Evolutionary conservation across 768 basidiomycete genomes (phyloP).

Genomic region (Mycena vulgaris): DNA sequence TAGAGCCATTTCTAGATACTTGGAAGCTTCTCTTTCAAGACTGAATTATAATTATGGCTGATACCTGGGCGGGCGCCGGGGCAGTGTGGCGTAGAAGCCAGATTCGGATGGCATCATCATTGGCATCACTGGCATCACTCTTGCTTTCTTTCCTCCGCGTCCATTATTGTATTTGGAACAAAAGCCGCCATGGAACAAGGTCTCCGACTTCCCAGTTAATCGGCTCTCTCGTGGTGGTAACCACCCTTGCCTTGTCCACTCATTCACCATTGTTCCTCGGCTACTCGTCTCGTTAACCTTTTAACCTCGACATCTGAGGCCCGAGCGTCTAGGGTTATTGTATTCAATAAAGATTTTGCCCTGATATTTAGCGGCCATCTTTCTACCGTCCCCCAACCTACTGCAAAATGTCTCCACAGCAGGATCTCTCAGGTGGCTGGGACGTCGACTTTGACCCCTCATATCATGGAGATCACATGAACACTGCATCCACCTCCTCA

Average conservation of each 20-base stretch:
- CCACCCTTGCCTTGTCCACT: slow-evolving; percentile 21
- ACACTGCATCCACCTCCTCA: not conserved
- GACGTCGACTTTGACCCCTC: slow-evolving; percentile 2
- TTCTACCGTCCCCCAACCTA: not conserved
- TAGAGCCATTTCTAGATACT: no score
- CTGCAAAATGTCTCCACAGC: slow-evolving; percentile 25
- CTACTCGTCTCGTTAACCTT: slow-evolving; percentile 6
- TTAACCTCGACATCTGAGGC: slow-evolving; percentile 18
- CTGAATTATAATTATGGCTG: no score
- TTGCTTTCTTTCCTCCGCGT: slow-evolving; percentile 19
- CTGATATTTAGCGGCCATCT: slow-evolving; percentile 15
- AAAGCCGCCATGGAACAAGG: slow-evolving; percentile 33
- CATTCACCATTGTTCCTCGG: slow-evolving; percentile 28
- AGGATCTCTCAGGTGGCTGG: slow-evolving; percentile 4
- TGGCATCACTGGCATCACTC: no score
- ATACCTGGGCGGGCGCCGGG: no score
- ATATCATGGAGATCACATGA: slow-evolving; percentile 1
- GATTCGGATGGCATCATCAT: slow-evolving; percentile 5
- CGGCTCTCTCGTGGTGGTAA: slow-evolving; percentile 26
- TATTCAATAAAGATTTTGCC: slow-evolving; percentile 15
- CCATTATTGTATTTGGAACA: slow-evolving; percentile 11
- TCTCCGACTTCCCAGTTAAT: slow-evolving; percentile 12
- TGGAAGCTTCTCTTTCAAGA: no score
- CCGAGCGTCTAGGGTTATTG: slow-evolving; percentile 24
- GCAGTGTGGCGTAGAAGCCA: slow-evolving; percentile 21